A percentile compares a stretch with the other conserved stretches of the same genome.
Conservation (phyloP, 208 protist genomes). For the Tritrichomonas musculus region DNA sequence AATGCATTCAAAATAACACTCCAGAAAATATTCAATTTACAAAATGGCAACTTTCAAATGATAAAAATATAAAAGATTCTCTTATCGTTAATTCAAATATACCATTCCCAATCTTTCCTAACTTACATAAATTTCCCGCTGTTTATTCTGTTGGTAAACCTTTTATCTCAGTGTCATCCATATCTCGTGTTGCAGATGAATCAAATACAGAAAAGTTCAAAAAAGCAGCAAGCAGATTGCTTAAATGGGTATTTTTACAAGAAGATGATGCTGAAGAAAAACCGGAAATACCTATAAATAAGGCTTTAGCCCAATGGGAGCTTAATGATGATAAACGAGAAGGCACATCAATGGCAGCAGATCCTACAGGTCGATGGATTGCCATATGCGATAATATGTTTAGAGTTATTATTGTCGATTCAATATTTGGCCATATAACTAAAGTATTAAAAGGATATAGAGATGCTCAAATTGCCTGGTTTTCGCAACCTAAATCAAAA, state of each 20-base stretch:
- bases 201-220: background rate
- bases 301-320: background rate
- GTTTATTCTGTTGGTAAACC: background rate
- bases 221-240: background rate
- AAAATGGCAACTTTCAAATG: background rate
- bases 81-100: constrained; percentile 10
- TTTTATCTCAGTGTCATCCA: background rate
- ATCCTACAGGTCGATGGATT: background rate
- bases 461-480: constrained; percentile 22
- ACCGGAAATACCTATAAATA: background rate
- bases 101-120: background rate
- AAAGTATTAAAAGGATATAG: background rate
- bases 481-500: background rate
- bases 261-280: background rate
- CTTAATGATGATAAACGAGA: background rate
- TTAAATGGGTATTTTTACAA: background rate
- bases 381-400: background rate
- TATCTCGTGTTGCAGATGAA: background rate
- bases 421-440: background rate
- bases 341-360: background rate
- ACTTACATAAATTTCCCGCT: background rate
- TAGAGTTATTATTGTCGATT: background rate
- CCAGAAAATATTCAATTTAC: background rate
- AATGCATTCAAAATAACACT: background rate
- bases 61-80: background rate